Evolutionary conservation across 2,329 filamentous ascomycete genomes (phyloP), one percentile per base, ranked within the genome.

Genomic region (Hypoxylon sp.): DNA sequence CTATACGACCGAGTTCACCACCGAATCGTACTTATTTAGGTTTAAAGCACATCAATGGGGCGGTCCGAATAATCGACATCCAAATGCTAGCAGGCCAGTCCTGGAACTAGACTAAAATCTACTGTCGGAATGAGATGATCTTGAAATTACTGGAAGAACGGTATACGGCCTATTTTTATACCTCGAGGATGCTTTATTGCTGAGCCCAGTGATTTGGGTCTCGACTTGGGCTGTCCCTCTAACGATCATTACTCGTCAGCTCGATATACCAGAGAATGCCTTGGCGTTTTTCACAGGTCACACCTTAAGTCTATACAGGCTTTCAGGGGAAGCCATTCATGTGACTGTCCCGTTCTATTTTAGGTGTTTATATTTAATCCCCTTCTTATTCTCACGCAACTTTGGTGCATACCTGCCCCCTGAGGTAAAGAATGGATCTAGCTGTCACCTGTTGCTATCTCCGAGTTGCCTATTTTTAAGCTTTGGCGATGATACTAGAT

Each of bases 31-130:
- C 58, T 42, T 42, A 42, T 46, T 51, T 44, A 13, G 29, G 10
- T 29, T 33, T 17, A 42, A 29, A 26, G 10, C 22, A 35, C 22
- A 35, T 42, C 19, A 33, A 39, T 42, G 35, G 29, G 37, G 37
- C 48, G 59, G 59, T 24, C 48, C 48, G 39, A 61, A 61, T 47
- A 53, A 24, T 26, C 17, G 53, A 39, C 13, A 35, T 48, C 54
- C 48, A 8, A 29, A 31, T 57, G 26, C 42, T 48, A 31, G 9
- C 13, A 31, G 47, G 26, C 42, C 37, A 31, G 9, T n/a, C 33
- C 29, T 13, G 29, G 29, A 33, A 26, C 24, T 46, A 6, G 42
- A 58, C 42, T 48, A 58, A 31, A 37, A 48, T 58, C 54, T 14
- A 19, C 42, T 48, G n/a, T 42, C 39, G 9, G 17, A n/a, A 57